phyloP scores from a whole-genome alignment of 352 stramenopile species.

The Phytophthora pini region DNA sequence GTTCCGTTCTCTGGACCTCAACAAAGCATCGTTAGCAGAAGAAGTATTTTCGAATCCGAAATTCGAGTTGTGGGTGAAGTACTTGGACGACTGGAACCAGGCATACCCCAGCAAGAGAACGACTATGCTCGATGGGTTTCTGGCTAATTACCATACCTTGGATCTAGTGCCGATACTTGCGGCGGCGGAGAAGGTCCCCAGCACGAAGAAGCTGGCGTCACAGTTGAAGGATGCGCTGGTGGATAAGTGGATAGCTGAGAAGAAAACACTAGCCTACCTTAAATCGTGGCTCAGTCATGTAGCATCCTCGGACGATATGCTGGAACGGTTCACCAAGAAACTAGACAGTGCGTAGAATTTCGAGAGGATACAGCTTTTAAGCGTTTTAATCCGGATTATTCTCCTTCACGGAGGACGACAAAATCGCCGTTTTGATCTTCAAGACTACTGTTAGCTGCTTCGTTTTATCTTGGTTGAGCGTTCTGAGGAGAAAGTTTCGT shows the following conservation, averaged over 20 bases:
- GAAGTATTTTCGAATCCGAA: neutral
- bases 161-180: neutral
- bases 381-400: too few relatives aligned
- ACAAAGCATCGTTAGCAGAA: too few relatives aligned
- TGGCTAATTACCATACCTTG: neutral
- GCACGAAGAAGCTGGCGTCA: neutral
- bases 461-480: too few relatives aligned
- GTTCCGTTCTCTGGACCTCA: too few relatives aligned
- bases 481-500: too few relatives aligned
- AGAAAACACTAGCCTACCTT: neutral
- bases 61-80: neutral
- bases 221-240: neutral
- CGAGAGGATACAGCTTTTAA: too few relatives aligned
- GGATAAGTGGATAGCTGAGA: neutral
- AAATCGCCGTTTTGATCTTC: too few relatives aligned
- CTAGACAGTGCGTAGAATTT: neutral
- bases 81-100: neutral
- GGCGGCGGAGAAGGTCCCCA: neutral
- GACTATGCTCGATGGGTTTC: neutral
- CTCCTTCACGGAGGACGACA: too few relatives aligned
- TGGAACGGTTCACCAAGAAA: neutral
- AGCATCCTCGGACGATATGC: neutral
- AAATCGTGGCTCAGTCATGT: neutral
- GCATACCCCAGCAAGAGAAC: neutral
- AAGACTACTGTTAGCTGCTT: too few relatives aligned